Conservation (phyloP, 2,329 filamentous ascomycete species). For the Thermothelomyces thermophilus region DNA sequence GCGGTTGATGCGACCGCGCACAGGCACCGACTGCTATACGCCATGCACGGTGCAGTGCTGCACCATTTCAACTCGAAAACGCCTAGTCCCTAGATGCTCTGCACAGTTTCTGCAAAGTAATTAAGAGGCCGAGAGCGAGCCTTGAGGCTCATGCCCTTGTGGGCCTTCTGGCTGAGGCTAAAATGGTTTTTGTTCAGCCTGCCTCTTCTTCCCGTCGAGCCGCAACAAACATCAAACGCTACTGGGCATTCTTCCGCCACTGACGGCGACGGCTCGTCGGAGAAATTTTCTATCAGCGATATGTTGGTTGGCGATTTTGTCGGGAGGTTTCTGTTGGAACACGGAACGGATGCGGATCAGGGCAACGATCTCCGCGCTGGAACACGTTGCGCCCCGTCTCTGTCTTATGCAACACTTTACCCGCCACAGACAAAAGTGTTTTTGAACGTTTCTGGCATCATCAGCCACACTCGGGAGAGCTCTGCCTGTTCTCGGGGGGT, state of each 20-base stretch:
- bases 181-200: constrained; percentile 4
- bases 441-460: not conserved
- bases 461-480: constrained; percentile 11
- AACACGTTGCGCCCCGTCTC: constrained; percentile 16
- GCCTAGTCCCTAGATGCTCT: not conserved
- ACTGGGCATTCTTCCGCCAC: constrained; percentile 12
- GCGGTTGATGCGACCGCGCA: constrained; percentile 2
- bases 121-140: too few relatives aligned
- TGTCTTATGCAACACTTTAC: constrained; percentile 25
- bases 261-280: not conserved
- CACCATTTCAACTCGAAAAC: not conserved
- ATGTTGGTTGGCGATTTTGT: constrained; percentile 5
- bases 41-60: not conserved
- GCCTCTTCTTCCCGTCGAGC: not conserved
- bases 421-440: constrained; percentile 14
- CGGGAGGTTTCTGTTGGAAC: not conserved
- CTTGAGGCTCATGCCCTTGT: too few relatives aligned
- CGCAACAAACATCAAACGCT: constrained; percentile 18
- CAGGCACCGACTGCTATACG: not conserved
- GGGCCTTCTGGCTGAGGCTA: constrained; percentile 5
- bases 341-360: constrained; percentile 7
- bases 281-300: not conserved
- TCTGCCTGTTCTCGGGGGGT: constrained; percentile 5
- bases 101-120: not conserved
- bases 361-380: constrained; percentile 24